phyloP scores from a whole-genome alignment of 2,329 filamentous ascomycete genomes.

The Colletotrichum plurivorum region DNA sequence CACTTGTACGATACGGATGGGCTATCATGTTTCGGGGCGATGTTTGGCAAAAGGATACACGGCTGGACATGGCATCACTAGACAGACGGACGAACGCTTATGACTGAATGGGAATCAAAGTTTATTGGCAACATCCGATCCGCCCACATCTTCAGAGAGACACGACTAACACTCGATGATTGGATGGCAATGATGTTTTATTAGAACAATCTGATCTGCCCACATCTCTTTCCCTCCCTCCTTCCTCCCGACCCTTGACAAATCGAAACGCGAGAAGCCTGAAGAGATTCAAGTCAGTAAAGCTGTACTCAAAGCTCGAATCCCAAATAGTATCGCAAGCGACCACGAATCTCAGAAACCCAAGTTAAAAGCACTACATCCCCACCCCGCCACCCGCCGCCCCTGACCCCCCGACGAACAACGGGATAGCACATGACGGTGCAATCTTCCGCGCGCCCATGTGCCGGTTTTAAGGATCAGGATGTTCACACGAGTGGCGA shows the following conservation, averaged over 20 bases:
- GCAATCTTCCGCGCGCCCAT: slow-evolving; percentile 41
- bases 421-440: slow-evolving; percentile 53
- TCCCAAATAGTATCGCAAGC: neutral
- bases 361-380: slow-evolving; percentile 61
- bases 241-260: neutral
- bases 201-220: neutral
- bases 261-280: neutral
- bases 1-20: neutral
- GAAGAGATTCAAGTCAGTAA: slow-evolving; percentile 14
- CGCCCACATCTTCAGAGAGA: neutral
- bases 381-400: slow-evolving; percentile 51
- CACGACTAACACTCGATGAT: too few species aligned
- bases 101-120: slow-evolving; percentile 30
- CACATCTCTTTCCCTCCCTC: too few species aligned
- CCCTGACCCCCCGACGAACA: slow-evolving; percentile 29
- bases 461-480: slow-evolving; percentile 13
- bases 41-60: neutral
- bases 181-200: too few species aligned
- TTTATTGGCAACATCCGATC: neutral
- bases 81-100: neutral
- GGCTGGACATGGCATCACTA: slow-evolving; percentile 3
- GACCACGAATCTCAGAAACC: slow-evolving; percentile 57
- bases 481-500: slow-evolving; percentile 18
- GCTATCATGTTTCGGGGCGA: neutral
- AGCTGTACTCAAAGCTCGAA: neutral